Evolutionary conservation across 164 flowering plant species (phyloP).

Genomic region (Amborella trichopoda): DNA sequence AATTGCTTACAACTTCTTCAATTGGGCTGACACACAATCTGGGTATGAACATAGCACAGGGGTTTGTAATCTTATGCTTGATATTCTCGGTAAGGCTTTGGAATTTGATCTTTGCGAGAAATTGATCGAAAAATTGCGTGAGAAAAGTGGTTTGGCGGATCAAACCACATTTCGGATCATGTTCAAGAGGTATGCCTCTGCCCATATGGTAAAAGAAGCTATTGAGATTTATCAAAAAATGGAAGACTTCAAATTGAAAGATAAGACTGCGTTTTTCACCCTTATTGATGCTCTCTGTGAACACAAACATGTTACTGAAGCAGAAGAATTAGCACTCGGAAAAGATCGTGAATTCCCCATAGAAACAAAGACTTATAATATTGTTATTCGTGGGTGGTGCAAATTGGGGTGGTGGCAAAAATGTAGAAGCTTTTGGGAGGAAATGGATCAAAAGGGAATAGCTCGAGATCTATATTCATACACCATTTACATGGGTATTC

Average conservation of each 20-base stretch:
- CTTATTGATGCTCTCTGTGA: slow-evolving; percentile 86
- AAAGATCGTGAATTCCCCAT: slow-evolving; percentile 2
- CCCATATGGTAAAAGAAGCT: slow-evolving; percentile 64
- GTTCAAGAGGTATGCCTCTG: slow-evolving; percentile 69
- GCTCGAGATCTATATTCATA: slow-evolving; percentile 58
- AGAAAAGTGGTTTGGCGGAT: slow-evolving; percentile 24
- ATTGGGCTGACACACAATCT: slow-evolving; percentile 43
- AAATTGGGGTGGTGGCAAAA: slow-evolving; percentile 86
- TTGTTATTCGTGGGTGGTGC: slow-evolving; percentile 76
- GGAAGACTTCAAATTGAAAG: slow-evolving; percentile 51
- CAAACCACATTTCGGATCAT: slow-evolving; percentile 59
- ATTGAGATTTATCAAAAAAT: slow-evolving; percentile 25
- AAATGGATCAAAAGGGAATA: slow-evolving; percentile 63
- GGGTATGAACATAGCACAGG: slow-evolving; percentile 43
- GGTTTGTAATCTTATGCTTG: slow-evolving; percentile 60
- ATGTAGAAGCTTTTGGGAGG: slow-evolving; percentile 85
- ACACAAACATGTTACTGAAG: slow-evolving; percentile 81
- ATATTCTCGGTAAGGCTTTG: slow-evolving; percentile 71
- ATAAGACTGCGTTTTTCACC: slow-evolving; percentile 43
- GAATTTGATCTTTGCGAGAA: slow-evolving; percentile 58
- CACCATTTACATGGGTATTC: slow-evolving; percentile 88
- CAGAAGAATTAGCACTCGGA: slow-evolving; percentile 51
- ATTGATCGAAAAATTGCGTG: slow-evolving; percentile 35
- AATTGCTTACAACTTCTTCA: slow-evolving; percentile 68
- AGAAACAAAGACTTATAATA: slow-evolving; percentile 48